phyloP scores from a whole-genome alignment of 176 grass and related monocot genomes.

The Secale cereale region DNA sequence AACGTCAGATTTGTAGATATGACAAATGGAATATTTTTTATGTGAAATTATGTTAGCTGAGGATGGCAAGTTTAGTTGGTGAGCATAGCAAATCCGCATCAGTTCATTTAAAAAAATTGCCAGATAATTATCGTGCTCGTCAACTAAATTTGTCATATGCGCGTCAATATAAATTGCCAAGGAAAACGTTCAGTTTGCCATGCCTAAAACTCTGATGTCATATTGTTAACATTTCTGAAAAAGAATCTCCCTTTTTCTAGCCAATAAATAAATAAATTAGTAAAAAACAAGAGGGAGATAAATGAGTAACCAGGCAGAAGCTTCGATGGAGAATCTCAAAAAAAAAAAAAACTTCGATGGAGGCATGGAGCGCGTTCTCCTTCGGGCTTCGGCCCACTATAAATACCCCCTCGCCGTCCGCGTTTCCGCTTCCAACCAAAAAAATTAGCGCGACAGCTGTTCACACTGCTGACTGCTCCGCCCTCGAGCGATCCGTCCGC shows the following conservation, averaged over 20 bases:
- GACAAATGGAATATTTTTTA: too few species aligned
- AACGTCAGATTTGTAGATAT: too few species aligned
- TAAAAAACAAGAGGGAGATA: not conserved
- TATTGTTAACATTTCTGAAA: too few species aligned
- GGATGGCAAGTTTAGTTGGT: too few species aligned
- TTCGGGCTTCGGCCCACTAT: not conserved
- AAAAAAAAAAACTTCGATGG: conserved; percentile 9
- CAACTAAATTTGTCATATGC: too few species aligned
- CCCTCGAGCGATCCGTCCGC: not conserved
- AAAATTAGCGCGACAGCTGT: not conserved
- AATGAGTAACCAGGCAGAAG: not conserved
- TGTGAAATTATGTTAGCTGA: too few species aligned
- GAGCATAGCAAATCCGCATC: too few species aligned
- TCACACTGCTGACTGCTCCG: conserved; percentile 18
- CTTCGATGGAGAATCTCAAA: conserved; percentile 7
- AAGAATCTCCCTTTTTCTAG: not conserved
- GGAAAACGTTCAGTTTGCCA: too few species aligned
- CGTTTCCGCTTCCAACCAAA: not conserved
- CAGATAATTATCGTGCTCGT: too few species aligned
- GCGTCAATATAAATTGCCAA: too few species aligned
- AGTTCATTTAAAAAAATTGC: too few species aligned
- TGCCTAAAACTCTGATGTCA: too few species aligned
- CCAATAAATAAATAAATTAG: not conserved
- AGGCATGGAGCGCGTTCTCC: not conserved
- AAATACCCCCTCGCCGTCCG: conserved; percentile 27